Evolutionary conservation across 768 basidiomycete genomes (phyloP), one percentile per base, ranked within the genome.

Genomic region (Sistotremastrum niveocremeum): DNA sequence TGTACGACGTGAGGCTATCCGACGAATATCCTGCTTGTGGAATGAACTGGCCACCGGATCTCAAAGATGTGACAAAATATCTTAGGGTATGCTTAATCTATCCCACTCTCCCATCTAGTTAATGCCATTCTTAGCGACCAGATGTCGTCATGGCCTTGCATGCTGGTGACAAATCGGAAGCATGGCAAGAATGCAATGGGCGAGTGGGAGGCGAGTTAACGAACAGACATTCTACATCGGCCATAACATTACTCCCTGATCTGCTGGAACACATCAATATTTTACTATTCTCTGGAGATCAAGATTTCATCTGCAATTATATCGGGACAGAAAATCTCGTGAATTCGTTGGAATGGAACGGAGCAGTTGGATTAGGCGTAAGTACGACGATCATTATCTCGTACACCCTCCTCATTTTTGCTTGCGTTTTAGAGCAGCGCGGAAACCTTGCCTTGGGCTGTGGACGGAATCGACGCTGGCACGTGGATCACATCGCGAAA

Each of bases 281-380:
- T n/a, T 59, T 99, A 52, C 69, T 99, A 40, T 99, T 95, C 54
- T 89, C 79, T 0, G 95, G 95, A 5, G 91, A 95, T 60, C 86
- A 97, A 61, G 95, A 98, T 60, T 66, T 91, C 38, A 95, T 99
- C 51, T 98, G 95, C 67, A 98, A 98, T 61, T 84, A 95, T 60
- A 70, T 93, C 44, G 95, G 95, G 3, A 69, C 89, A 49, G 91
- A 97, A 62, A 73, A 72, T 48, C 78, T 85, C 73, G 84, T 97
- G 41, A 79, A 83, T 51, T 66, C 72, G 31, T 66, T 99, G 71
- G 70, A 72, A 3, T 99, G 94, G 94, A 83, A 79, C 48, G 91
- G 90, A 2, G 79, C 62, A 34, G 79, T 67, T 4, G 94, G 95
- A 1, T 71, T 95, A 36, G 84, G 84, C 38, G 91, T 94, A 51